Conservation (phyloP, 495 filamentous ascomycete species). For the Hypoxylon trugodes region DNA sequence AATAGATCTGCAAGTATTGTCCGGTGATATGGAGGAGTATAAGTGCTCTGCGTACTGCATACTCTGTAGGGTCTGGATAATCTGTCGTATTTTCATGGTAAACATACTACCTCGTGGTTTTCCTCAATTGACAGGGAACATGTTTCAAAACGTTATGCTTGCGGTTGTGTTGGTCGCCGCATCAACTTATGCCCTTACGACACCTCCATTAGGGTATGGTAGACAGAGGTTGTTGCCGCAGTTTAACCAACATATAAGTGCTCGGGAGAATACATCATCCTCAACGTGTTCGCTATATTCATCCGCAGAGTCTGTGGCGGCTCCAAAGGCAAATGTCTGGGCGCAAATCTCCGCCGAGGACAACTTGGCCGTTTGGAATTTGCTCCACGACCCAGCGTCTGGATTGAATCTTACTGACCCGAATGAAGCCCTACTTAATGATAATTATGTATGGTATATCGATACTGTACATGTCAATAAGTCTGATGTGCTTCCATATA, state of each 20-base stretch:
- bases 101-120: neutral
- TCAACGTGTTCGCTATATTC: slow-evolving; percentile 28
- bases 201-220: slow-evolving; percentile 7
- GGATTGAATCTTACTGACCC: slow-evolving; percentile 46
- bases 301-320: slow-evolving; percentile 16
- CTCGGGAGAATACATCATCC: neutral
- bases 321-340: slow-evolving; percentile 45
- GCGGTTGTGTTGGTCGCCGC: neutral
- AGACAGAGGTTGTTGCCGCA: slow-evolving; percentile 10
- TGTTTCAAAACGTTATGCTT: slow-evolving; percentile 1
- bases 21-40: neutral
- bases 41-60: neutral
- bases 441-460: slow-evolving; percentile 52
- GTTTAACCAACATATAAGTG: neutral
- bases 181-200: neutral
- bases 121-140: neutral
- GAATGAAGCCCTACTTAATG: slow-evolving; percentile 35
- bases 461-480: slow-evolving; percentile 64
- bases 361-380: slow-evolving; percentile 42
- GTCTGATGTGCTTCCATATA: slow-evolving; percentile 56
- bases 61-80: too few relatives aligned
- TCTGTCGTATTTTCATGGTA: too few relatives aligned
- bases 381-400: slow-evolving; percentile 40
- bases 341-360: slow-evolving; percentile 43
- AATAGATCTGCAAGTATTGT: neutral